Evolutionary conservation across 2,329 filamentous ascomycete genomes (phyloP).

Genomic region (Chrysosphaeria jannelii): DNA sequence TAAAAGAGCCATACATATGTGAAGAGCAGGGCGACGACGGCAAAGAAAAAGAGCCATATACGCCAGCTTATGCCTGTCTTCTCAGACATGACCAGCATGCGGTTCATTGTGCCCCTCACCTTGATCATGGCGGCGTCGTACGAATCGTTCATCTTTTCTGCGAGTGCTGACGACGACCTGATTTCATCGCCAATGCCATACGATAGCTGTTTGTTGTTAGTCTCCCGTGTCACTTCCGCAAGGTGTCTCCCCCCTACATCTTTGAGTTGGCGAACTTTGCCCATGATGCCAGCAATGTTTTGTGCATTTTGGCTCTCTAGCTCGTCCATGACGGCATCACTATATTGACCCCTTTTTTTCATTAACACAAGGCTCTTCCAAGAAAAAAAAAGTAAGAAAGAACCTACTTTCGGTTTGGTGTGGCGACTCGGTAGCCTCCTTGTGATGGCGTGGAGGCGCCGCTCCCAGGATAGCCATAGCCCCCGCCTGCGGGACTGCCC

Average conservation of each 20-base stretch:
- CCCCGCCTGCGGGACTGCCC: conserved; percentile 11
- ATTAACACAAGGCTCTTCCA: too few relatives aligned
- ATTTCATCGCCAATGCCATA: conserved; percentile 88
- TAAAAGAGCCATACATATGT: conserved; percentile 77
- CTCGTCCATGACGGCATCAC: conserved; percentile 68
- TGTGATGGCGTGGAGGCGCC: conserved; percentile 5
- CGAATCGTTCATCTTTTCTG: conserved; percentile 83
- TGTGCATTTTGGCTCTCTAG: conserved; percentile 87
- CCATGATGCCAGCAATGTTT: conserved; percentile 67
- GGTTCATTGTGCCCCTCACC: conserved; percentile 76
- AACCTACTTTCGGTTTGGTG: conserved; percentile 41
- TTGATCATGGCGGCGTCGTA: conserved; percentile 66
- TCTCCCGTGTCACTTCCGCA: background rate
- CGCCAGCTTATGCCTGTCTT: conserved; percentile 86
- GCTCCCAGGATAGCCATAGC: conserved; percentile 20
- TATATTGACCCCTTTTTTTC: conserved; percentile 88
- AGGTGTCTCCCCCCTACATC: conserved; percentile 24
- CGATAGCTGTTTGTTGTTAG: conserved; percentile 34
- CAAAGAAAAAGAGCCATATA: conserved; percentile 76
- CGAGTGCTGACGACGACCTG: conserved; percentile 57
- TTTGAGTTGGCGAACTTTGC: conserved; percentile 72
- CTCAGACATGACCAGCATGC: conserved; percentile 90
- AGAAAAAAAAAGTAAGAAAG: too few relatives aligned
- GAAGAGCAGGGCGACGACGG: conserved; percentile 55
- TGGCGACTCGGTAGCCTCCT: conserved; percentile 28